Conservation (phyloP, 139 green algal species). For the Picochlorum sp. region DNA sequence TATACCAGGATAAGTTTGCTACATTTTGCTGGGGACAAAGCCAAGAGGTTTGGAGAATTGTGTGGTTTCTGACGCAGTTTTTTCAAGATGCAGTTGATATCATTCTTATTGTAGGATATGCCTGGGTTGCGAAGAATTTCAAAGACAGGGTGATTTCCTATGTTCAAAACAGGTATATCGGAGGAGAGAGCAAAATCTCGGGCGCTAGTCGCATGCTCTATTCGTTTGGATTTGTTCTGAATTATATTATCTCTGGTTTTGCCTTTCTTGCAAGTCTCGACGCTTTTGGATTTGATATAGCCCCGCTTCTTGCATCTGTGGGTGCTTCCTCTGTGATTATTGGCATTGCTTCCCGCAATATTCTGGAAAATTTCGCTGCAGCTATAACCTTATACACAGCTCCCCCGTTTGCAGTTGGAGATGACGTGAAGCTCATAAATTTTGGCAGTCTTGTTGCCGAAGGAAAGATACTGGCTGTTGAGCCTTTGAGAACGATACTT, state of each 20-base stretch:
- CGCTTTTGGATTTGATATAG: constrained; percentile 13
- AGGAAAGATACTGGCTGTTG: constrained; percentile 10
- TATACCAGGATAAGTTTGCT: neutral
- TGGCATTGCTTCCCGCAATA: constrained; percentile 10
- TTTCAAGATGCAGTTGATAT: constrained; percentile 8
- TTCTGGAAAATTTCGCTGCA: constrained; percentile 6
- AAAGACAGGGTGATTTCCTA: constrained; percentile 2
- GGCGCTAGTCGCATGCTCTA: neutral
- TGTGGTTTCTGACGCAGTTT: neutral
- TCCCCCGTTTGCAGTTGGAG: constrained; percentile 10
- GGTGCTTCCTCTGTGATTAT: constrained; percentile 11
- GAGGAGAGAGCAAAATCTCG: neutral
- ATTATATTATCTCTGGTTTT: neutral
- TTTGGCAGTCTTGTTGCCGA: neutral
- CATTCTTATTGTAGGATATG: constrained; percentile 1
- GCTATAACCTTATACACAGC: constrained; percentile 8
- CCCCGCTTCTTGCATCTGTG: constrained; percentile 11
- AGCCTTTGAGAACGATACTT: constrained; percentile 18
- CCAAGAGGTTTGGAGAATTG: neutral
- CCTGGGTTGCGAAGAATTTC: constrained; percentile 8
- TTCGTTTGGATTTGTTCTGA: neutral
- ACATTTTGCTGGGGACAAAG: neutral
- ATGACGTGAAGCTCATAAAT: constrained; percentile 6
- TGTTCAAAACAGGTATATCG: neutral
- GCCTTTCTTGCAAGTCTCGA: neutral